Evolutionary conservation across 129 eudicot species (phyloP).

Genomic region (Sambucus nigra): DNA sequence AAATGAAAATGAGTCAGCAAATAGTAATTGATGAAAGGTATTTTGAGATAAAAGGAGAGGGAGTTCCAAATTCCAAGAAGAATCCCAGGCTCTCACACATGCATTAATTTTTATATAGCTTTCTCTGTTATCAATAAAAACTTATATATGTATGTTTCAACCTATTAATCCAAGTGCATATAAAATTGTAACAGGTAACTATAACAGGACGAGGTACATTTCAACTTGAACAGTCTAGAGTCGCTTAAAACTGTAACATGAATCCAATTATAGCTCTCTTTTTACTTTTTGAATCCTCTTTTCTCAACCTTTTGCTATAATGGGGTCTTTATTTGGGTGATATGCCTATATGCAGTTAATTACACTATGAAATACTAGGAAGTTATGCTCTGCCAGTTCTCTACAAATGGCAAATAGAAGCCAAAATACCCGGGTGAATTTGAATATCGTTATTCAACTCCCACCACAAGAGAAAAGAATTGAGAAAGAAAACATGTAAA

Average conservation of each 20-base stretch:
- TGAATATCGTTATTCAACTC: constrained; percentile 28
- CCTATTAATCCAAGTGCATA: too few relatives aligned
- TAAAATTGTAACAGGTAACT: too few relatives aligned
- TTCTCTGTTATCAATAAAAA: too few relatives aligned
- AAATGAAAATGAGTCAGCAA: too few relatives aligned
- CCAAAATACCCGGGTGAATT: constrained; percentile 21
- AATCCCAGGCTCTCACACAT: too few relatives aligned
- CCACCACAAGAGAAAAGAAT: constrained; percentile 36
- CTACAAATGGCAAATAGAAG: constrained; percentile 32
- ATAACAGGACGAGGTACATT: too few relatives aligned
- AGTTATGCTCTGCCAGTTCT: constrained; percentile 20
- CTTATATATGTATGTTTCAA: too few relatives aligned
- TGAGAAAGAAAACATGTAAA: constrained; percentile 4
- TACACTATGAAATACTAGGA: constrained; percentile 19
- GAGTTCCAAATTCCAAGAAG: too few relatives aligned
- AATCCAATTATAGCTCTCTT: constrained; percentile 39
- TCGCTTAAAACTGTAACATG: constrained; percentile 33
- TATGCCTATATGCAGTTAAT: constrained; percentile 32
- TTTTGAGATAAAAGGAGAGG: too few relatives aligned
- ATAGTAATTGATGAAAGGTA: too few relatives aligned
- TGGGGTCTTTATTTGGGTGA: constrained; percentile 38
- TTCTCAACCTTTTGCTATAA: constrained; percentile 29
- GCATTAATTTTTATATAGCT: too few relatives aligned
- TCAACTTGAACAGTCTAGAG: too few relatives aligned
- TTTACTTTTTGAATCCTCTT: constrained; percentile 18